phyloP scores from a whole-genome alignment of 176 grass and related monocot genomes.

The Thinopyrum elongatum region DNA sequence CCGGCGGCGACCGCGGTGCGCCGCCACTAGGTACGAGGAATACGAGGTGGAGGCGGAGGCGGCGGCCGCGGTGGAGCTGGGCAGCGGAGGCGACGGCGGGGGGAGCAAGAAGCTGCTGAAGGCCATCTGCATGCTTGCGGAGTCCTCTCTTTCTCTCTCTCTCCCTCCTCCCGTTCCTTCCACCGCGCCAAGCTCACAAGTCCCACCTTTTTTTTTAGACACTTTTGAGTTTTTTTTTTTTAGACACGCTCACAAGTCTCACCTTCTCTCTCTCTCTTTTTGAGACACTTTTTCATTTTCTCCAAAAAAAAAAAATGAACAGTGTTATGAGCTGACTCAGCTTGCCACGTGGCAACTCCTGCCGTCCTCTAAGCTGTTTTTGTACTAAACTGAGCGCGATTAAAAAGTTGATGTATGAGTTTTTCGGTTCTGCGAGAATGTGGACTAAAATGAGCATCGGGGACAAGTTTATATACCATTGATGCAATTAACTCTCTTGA shows the following conservation, averaged over 20 bases:
- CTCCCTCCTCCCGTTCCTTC: slow-evolving; percentile 26
- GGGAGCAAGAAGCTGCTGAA: slow-evolving; percentile 37
- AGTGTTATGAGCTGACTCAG: too few relatives aligned
- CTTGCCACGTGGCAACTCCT: too few relatives aligned
- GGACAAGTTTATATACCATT: too few relatives aligned
- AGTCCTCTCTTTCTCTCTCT: slow-evolving; percentile 2
- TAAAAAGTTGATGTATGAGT: too few relatives aligned
- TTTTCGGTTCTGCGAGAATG: too few relatives aligned
- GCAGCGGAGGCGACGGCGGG: not conserved
- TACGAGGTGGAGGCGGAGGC: not conserved
- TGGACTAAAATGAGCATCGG: too few relatives aligned
- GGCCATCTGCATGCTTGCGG: slow-evolving; percentile 26
- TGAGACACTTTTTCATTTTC: too few relatives aligned
- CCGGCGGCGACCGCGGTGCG: not conserved
- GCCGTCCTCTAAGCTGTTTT: too few relatives aligned
- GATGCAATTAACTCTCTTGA: too few relatives aligned
- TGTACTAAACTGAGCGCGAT: too few relatives aligned
- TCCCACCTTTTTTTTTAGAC: not conserved
- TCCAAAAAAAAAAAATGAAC: too few relatives aligned
- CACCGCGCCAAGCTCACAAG: slow-evolving; percentile 17
- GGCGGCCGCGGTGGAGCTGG: not conserved
- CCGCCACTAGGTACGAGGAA: not conserved
- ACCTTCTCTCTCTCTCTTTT: not conserved
- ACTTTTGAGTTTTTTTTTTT: too few relatives aligned
- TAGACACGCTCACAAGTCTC: not conserved